Evolutionary conservation across 1,284 basidiomycete species (phyloP).

Genomic region (Leccinum subrobustum): DNA sequence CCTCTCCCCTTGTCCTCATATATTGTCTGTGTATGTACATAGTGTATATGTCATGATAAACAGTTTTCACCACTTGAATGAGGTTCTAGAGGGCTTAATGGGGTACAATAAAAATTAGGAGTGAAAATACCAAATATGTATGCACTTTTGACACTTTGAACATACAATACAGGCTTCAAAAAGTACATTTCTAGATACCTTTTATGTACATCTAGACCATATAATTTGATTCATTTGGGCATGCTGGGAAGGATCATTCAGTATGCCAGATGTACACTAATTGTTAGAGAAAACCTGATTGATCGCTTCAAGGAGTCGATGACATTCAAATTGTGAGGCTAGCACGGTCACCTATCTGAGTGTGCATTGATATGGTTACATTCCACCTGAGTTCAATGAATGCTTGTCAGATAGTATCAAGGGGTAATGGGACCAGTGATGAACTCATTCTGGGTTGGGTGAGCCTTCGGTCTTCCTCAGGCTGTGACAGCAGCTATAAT

Average conservation of each 20-base stretch:
- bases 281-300: not conserved
- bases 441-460: not conserved
- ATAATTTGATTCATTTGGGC: not conserved
- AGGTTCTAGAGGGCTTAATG: too few relatives aligned
- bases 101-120: too few relatives aligned
- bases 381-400: not conserved
- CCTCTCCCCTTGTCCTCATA: too few relatives aligned
- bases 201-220: too few relatives aligned
- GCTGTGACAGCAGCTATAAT: too few relatives aligned
- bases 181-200: too few relatives aligned
- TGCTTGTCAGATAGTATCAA: not conserved
- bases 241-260: not conserved
- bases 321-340: not conserved
- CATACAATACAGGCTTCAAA: too few relatives aligned
- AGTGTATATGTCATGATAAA: too few relatives aligned
- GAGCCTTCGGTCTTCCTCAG: not conserved
- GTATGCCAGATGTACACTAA: not conserved
- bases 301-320: not conserved
- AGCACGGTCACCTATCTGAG: not conserved
- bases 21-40: too few relatives aligned
- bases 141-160: too few relatives aligned
- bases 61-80: too few relatives aligned
- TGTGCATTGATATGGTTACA: not conserved
- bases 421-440: not conserved
- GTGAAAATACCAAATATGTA: too few relatives aligned